Evolutionary conservation across 2,329 filamentous ascomycete genomes (phyloP).

Genomic region (Penicillium digitatum): DNA sequence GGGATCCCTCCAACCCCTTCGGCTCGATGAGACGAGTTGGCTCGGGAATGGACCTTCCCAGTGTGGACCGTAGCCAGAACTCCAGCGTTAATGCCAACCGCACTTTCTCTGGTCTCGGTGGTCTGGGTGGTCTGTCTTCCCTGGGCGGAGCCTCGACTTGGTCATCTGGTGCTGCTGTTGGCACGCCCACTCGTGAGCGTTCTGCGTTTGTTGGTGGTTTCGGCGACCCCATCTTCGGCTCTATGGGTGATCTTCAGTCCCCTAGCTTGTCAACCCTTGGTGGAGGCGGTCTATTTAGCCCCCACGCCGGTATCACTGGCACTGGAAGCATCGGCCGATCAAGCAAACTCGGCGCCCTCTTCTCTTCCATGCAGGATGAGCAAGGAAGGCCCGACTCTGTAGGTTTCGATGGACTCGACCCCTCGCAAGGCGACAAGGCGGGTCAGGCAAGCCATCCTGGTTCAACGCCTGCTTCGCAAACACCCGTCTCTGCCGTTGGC

Average conservation of each 20-base stretch:
- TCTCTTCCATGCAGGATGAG: slow-evolving; percentile 71
- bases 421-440: slow-evolving; percentile 29
- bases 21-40: slow-evolving; percentile 53
- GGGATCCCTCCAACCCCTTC: slow-evolving; percentile 52
- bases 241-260: slow-evolving; percentile 68
- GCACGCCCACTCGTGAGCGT: slow-evolving; percentile 63
- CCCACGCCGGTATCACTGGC: slow-evolving; percentile 50
- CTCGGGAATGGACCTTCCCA: slow-evolving; percentile 53
- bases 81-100: slow-evolving; percentile 76
- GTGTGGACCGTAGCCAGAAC: slow-evolving; percentile 86
- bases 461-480: slow-evolving; percentile 34
- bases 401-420: slow-evolving; percentile 49
- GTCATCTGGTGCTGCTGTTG: slow-evolving; percentile 64
- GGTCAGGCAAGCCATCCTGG: slow-evolving; percentile 29
- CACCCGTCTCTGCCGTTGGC: slow-evolving; percentile 36
- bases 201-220: slow-evolving; percentile 50
- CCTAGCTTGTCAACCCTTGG: slow-evolving; percentile 40
- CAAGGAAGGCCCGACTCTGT: slow-evolving; percentile 59
- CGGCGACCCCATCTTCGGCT: slow-evolving; percentile 64
- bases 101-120: slow-evolving; percentile 61
- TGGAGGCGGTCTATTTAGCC: slow-evolving; percentile 59
- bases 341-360: slow-evolving; percentile 81
- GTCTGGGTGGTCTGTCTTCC: slow-evolving; percentile 51
- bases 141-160: slow-evolving; percentile 50
- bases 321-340: slow-evolving; percentile 67